These are phyloP conservation scores for Blastocystis sp. DNA, from an alignment of 352 stramenopile species.

Conservation along the genomic window DNA sequence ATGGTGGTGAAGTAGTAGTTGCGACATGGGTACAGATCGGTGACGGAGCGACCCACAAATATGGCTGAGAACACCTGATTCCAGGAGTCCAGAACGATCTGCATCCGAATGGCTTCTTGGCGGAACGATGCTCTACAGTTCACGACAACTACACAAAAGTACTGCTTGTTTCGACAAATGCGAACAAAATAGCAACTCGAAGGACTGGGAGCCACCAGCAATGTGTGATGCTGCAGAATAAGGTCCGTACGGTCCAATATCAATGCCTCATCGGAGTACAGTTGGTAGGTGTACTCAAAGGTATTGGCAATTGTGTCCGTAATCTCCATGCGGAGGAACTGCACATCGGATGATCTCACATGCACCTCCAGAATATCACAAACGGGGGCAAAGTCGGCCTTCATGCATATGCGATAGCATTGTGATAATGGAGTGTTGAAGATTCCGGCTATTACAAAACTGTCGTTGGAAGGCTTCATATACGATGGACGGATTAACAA, in stretches of 20 bases:
- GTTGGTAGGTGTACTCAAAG: not conserved
- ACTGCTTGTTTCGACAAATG: not conserved
- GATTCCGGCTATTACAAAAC: too few species aligned
- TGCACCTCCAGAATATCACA: too few species aligned
- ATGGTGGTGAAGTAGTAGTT: not conserved
- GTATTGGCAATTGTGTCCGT: not conserved
- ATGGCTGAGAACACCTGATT: not conserved
- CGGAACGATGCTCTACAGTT: not conserved
- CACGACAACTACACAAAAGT: not conserved
- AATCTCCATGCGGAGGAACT: too few species aligned
- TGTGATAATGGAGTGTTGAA: too few species aligned
- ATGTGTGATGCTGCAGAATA: too few species aligned
- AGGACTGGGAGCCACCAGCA: too few species aligned
- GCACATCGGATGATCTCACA: too few species aligned
- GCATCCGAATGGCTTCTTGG: not conserved
- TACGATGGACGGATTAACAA: too few species aligned
- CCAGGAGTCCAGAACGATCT: not conserved
- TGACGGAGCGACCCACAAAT: not conserved
- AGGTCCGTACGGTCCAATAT: not conserved
- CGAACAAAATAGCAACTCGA: not conserved
- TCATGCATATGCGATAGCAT: too few species aligned
- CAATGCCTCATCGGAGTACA: not conserved
- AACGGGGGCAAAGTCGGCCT: too few species aligned
- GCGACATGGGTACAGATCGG: slow-evolving; percentile 4
- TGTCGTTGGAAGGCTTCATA: too few species aligned